These are phyloP conservation scores for Podospora comata DNA, from an alignment of 495 filamentous ascomycete genomes.

Conservation along the genomic window DNA sequence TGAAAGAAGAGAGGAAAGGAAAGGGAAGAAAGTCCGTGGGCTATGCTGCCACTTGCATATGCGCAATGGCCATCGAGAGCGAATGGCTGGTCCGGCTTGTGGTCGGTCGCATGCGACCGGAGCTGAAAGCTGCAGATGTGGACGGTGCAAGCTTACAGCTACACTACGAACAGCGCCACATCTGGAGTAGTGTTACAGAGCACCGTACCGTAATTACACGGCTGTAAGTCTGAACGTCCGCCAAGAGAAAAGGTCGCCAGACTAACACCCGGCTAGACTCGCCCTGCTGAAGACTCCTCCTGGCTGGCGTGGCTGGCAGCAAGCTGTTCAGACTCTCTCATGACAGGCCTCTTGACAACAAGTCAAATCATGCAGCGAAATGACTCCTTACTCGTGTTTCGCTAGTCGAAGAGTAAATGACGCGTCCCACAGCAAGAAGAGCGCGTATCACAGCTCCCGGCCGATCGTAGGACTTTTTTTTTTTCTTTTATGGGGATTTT, in stretches of 20 bases:
- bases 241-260: conserved; percentile 15
- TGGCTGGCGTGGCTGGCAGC: background rate
- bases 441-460: conserved; percentile 15
- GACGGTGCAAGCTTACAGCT: conserved; percentile 14
- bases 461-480: conserved; percentile 11
- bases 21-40: conserved; percentile 26
- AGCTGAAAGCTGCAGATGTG: conserved; percentile 50
- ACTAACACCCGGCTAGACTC: conserved; percentile 11
- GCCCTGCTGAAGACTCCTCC: conserved; percentile 1
- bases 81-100: conserved; percentile 28
- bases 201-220: conserved; percentile 11
- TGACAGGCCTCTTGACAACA: conserved; percentile 1
- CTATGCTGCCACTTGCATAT: conserved; percentile 49
- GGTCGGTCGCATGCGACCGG: conserved; percentile 27
- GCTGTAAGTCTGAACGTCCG: background rate
- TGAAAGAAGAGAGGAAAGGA: background rate
- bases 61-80: conserved; percentile 32
- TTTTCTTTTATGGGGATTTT: background rate
- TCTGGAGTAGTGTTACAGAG: conserved; percentile 14
- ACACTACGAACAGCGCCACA: conserved; percentile 37
- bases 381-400: conserved; percentile 5
- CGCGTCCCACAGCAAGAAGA: conserved; percentile 11
- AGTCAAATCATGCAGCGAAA: background rate
- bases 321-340: background rate
- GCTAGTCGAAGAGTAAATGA: conserved; percentile 5